A percentile compares a stretch with the other conserved stretches of the same genome.
phyloP scores from a whole-genome alignment of 495 filamentous ascomycete genomes.

The Daldinia childiae region DNA sequence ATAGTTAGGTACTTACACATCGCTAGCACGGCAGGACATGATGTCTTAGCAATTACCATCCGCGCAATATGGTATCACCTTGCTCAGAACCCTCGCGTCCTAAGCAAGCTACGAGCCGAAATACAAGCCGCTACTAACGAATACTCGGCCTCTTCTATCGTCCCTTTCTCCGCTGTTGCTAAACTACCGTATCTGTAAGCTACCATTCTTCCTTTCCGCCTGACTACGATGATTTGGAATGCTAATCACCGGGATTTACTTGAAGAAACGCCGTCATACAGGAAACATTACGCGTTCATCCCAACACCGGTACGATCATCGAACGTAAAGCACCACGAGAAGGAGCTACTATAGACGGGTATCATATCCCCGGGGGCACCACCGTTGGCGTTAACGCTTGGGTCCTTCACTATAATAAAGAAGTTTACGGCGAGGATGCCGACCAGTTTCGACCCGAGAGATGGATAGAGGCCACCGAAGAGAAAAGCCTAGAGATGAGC shows the following conservation, averaged over 20 bases:
- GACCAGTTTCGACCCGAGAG: slow-evolving; percentile 64
- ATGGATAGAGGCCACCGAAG: slow-evolving; percentile 58
- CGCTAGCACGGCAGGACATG: slow-evolving; percentile 51
- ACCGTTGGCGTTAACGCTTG: not conserved
- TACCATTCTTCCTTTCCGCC: not conserved
- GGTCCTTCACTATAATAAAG: not conserved
- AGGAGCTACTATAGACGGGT: slow-evolving; percentile 62
- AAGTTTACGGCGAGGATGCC: slow-evolving; percentile 59
- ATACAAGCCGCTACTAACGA: not conserved
- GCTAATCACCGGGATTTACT: slow-evolving; percentile 45
- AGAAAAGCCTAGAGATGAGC: slow-evolving; percentile 4
- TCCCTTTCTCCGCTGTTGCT: not conserved
- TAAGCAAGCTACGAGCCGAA: slow-evolving; percentile 50
- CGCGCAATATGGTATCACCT: slow-evolving; percentile 63
- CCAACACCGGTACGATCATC: slow-evolving; percentile 61
- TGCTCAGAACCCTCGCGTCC: slow-evolving; percentile 48
- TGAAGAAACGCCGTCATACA: slow-evolving; percentile 72
- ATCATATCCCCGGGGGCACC: slow-evolving; percentile 60
- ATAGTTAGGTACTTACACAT: slow-evolving; percentile 5
- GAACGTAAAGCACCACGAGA: slow-evolving; percentile 65
- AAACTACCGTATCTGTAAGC: not conserved
- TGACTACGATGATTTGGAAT: not conserved
- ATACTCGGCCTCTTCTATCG: not conserved
- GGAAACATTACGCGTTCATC: slow-evolving; percentile 71
- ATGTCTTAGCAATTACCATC: slow-evolving; percentile 65